These are phyloP conservation scores for Limtongozyma cylindracea DNA, from an alignment of 805 yeast species.

Conservation along the genomic window DNA sequence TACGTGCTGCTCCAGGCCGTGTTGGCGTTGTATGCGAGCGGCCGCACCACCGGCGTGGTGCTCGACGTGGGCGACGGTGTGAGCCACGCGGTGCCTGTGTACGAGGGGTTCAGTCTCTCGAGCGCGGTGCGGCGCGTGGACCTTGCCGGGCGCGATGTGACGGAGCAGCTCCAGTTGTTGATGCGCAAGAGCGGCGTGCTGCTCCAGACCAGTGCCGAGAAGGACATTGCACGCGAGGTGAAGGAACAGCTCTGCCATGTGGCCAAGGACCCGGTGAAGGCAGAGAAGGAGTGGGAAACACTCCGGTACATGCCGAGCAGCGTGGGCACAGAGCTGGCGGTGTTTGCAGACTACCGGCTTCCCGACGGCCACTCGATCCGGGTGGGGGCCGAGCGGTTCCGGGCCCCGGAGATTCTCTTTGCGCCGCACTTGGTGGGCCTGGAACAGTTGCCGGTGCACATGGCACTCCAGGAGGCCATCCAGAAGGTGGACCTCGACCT, in stretches of 20 bases:
- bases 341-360: constrained; percentile 21
- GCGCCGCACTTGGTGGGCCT: constrained; percentile 57
- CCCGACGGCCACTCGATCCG: constrained; percentile 67
- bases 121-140: constrained; percentile 51
- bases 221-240: constrained; percentile 53
- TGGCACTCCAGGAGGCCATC: constrained; percentile 36
- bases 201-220: constrained; percentile 49
- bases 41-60: constrained; percentile 77
- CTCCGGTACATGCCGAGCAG: too few species aligned
- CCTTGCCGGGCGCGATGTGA: constrained; percentile 69
- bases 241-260: constrained; percentile 58
- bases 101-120: constrained; percentile 65
- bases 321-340: too few species aligned
- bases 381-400: constrained; percentile 41
- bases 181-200: constrained; percentile 38
- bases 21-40: constrained; percentile 64
- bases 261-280: constrained; percentile 25
- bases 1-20: constrained; percentile 57
- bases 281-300: constrained; percentile 29
- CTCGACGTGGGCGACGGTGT: constrained; percentile 91
- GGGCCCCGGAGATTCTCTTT: constrained; percentile 67
- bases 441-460: constrained; percentile 47
- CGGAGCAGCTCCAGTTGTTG: constrained; percentile 45
- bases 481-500: constrained; percentile 57
- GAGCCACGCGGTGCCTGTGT: constrained; percentile 68